Evolutionary conservation across 176 grass and related monocot genomes (phyloP).

Genomic region (Ensete ventricosum): DNA sequence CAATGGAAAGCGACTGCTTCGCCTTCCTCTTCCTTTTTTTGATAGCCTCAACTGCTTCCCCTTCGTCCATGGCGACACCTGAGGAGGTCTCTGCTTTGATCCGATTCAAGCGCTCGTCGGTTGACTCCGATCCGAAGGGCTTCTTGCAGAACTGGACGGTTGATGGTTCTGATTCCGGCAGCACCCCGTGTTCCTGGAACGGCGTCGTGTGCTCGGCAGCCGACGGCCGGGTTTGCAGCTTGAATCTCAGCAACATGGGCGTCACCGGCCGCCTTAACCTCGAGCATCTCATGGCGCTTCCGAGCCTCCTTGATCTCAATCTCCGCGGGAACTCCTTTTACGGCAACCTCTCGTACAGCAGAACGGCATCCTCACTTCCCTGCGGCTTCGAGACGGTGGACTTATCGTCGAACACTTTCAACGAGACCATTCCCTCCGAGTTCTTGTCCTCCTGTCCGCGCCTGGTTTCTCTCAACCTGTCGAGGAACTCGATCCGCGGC

Average conservation of each 20-base stretch:
- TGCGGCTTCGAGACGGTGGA: constrained; percentile 53
- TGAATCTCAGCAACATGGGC: constrained; percentile 64
- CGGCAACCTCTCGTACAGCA: constrained; percentile 68
- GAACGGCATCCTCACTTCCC: background rate
- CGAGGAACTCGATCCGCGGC: constrained; percentile 44
- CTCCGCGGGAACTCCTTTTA: constrained; percentile 74
- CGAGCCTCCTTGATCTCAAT: constrained; percentile 34
- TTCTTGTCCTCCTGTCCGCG: constrained; percentile 49
- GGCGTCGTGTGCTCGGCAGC: constrained; percentile 41
- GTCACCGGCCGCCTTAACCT: constrained; percentile 55
- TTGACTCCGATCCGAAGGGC: constrained; percentile 36
- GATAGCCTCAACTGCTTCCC: constrained; percentile 14
- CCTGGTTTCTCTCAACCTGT: constrained; percentile 55
- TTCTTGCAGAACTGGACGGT: constrained; percentile 36
- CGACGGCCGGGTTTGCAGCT: constrained; percentile 32
- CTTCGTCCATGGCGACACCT: constrained; percentile 6
- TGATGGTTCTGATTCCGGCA: constrained; percentile 16
- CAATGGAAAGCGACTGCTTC: background rate
- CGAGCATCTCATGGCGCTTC: constrained; percentile 47
- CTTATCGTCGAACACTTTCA: constrained; percentile 74
- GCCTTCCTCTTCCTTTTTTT: constrained; percentile 12
- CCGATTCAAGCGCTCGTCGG: constrained; percentile 49
- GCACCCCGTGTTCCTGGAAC: constrained; percentile 48
- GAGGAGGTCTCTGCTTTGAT: constrained; percentile 57
- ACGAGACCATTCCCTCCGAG: constrained; percentile 37